Percentiles rank a stretch among this genome's conserved stretches.
phyloP scores from a whole-genome alignment of 441 rosid genomes.

The Rhodomyrtus psidioides region DNA sequence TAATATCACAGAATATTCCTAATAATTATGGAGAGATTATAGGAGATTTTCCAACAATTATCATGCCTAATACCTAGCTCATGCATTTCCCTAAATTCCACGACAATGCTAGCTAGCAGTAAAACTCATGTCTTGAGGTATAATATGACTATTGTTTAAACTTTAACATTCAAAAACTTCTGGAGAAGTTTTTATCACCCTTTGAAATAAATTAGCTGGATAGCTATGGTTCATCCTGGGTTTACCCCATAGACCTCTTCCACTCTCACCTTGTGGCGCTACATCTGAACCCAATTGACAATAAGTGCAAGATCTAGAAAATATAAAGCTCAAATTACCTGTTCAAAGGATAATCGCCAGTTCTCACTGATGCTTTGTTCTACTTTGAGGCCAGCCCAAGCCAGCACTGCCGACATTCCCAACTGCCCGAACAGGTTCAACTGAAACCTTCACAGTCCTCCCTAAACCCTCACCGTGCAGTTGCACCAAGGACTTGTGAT shows the following conservation, averaged over 20 bases:
- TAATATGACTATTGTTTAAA: not conserved
- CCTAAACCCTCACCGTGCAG: conserved; percentile 82
- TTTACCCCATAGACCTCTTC: not conserved
- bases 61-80: too few relatives aligned
- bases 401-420: conserved; percentile 84
- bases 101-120: not conserved
- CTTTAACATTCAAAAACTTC: not conserved
- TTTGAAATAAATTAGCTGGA: not conserved
- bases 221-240: not conserved
- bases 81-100: too few relatives aligned
- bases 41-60: too few relatives aligned
- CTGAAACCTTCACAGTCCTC: conserved; percentile 50
- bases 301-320: not conserved
- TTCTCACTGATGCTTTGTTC: conserved; percentile 11
- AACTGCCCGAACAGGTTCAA: conserved; percentile 57
- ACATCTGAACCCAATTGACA: not conserved
- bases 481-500: not conserved
- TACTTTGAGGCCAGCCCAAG: conserved; percentile 58
- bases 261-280: not conserved
- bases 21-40: too few relatives aligned
- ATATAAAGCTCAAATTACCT: not conserved
- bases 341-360: not conserved
- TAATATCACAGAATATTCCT: too few relatives aligned
- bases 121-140: not conserved
- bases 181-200: not conserved